Percentiles rank a stretch among this genome's conserved stretches.
These are phyloP conservation scores for Smithsoniella earleae DNA, from an alignment of 163 green algal genomes.

Conservation along the genomic window DNA sequence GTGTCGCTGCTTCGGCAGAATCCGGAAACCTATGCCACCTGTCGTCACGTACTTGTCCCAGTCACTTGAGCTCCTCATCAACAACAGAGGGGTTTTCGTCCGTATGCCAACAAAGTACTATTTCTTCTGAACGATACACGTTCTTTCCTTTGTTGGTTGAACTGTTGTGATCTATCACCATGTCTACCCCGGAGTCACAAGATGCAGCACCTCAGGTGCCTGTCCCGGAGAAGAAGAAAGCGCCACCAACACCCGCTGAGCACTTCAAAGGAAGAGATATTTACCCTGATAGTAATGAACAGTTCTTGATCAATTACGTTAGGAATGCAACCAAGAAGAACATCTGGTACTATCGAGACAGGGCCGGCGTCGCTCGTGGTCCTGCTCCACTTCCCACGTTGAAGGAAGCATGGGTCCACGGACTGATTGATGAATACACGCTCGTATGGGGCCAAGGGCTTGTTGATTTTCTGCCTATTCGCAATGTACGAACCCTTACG, in stretches of 20 bases:
- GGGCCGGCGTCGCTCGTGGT: constrained; percentile 55
- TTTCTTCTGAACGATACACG: no score
- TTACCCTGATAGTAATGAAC: constrained; percentile 15
- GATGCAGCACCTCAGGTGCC: no score
- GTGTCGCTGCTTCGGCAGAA: no score
- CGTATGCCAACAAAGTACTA: no score
- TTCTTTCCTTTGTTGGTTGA: no score
- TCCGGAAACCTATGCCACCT: no score
- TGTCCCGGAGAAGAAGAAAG: neutral
- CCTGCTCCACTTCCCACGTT: constrained; percentile 82
- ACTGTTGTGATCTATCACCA: no score
- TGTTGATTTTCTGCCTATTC: constrained; percentile 78
- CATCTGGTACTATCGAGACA: constrained; percentile 82
- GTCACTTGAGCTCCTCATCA: no score
- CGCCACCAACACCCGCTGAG: constrained; percentile 3
- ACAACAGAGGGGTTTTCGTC: no score
- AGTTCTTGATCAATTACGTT: constrained; percentile 39
- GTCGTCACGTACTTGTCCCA: no score
- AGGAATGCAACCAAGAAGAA: constrained; percentile 59
- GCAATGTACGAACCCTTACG: constrained; percentile 84
- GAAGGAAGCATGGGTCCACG: constrained; percentile 81
- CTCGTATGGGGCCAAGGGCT: constrained; percentile 91
- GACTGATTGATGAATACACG: constrained; percentile 91
- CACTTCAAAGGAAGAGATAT: constrained; percentile 27
- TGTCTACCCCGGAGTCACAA: no score